Evolutionary conservation across 306 rosid species (phyloP).

Genomic region (Cucumis cinereus): DNA sequence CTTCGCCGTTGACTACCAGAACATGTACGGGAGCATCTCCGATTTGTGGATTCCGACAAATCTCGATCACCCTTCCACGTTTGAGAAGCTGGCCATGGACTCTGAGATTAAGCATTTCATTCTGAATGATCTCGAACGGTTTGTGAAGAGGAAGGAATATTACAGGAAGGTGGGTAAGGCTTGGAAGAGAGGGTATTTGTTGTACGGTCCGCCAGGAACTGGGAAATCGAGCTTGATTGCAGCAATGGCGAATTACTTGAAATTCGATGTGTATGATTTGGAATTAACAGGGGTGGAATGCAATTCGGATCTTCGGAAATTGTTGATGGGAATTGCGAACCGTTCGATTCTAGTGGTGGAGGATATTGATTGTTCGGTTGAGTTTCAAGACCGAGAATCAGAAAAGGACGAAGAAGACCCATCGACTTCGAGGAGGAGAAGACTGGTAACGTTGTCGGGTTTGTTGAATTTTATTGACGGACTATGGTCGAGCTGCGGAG

Average conservation of each 20-base stretch:
- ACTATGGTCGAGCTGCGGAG: conserved; percentile 40
- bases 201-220: conserved; percentile 81
- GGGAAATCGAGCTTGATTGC: conserved; percentile 81
- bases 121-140: conserved; percentile 33
- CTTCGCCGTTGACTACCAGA: conserved; percentile 23
- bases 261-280: conserved; percentile 60
- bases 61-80: conserved; percentile 56
- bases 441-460: conserved; percentile 32
- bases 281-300: conserved; percentile 29
- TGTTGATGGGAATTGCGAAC: conserved; percentile 39
- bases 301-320: conserved; percentile 35
- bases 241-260: conserved; percentile 68
- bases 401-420: not conserved
- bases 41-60: conserved; percentile 37
- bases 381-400: conserved; percentile 32
- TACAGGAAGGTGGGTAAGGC: conserved; percentile 62
- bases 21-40: conserved; percentile 16
- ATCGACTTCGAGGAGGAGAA: not conserved
- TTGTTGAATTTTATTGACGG: conserved; percentile 37
- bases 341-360: conserved; percentile 72
- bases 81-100: conserved; percentile 54
- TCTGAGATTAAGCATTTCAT: conserved; percentile 27
- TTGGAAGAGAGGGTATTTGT: conserved; percentile 71
- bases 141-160: conserved; percentile 44
- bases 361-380: conserved; percentile 58